Conservation (phyloP, 139 green algal species). For the Limnomonas spitsbergensis region DNA sequence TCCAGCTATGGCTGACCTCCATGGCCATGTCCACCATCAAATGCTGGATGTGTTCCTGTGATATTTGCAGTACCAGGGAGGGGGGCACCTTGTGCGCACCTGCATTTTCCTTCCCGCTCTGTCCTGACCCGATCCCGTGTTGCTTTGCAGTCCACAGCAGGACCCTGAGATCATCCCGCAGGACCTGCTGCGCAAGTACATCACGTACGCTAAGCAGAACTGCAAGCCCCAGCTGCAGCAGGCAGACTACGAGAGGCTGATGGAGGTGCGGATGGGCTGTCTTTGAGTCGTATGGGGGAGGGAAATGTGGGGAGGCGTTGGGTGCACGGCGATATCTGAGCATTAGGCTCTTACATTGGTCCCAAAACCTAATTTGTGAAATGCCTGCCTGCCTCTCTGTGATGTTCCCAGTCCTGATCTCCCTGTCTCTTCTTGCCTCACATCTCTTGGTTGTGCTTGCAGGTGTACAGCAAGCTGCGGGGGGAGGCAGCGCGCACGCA, state of each 20-base stretch:
- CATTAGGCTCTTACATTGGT: too few species aligned
- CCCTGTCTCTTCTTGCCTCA: too few species aligned
- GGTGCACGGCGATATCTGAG: too few species aligned
- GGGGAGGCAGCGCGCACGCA: constrained; percentile 57
- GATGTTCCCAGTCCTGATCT: too few species aligned
- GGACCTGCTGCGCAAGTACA: constrained; percentile 95
- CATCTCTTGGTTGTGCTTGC: too few species aligned
- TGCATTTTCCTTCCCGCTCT: too few species aligned
- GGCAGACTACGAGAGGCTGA: constrained; percentile 47
- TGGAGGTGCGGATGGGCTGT: constrained; percentile 22
- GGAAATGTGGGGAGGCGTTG: neutral
- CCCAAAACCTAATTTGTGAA: too few species aligned
- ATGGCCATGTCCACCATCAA: neutral
- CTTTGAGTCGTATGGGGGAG: neutral
- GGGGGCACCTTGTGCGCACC: too few species aligned
- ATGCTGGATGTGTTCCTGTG: too few species aligned
- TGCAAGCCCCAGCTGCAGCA: constrained; percentile 56
- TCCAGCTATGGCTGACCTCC: neutral
- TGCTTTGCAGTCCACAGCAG: constrained; percentile 20
- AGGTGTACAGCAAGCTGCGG: constrained; percentile 53
- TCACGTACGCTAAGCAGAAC: constrained; percentile 91
- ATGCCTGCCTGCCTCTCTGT: too few species aligned
- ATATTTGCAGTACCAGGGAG: too few species aligned
- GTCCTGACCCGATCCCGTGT: neutral
- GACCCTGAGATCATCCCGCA: constrained; percentile 77